phyloP scores from a whole-genome alignment of 2,329 filamentous ascomycete species.

The Leptographium procerum region DNA sequence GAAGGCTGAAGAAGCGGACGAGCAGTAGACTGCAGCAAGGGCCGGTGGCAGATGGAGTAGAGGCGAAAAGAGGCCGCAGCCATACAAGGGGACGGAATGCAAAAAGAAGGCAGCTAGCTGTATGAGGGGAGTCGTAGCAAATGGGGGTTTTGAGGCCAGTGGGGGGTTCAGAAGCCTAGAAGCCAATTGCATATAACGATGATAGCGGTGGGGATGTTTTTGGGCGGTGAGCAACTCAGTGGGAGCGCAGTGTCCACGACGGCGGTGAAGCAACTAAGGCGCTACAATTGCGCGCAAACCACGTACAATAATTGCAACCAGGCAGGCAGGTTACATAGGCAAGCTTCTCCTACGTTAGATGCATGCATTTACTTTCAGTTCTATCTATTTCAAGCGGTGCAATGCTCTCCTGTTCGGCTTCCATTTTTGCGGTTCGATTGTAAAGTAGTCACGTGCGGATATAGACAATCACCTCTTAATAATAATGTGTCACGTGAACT shows the following conservation, averaged over 20 bases:
- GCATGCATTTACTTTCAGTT: no score
- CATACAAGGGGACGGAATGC: not conserved
- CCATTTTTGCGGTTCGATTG: no score
- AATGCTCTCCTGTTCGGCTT: no score
- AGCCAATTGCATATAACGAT: not conserved
- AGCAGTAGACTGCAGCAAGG: not conserved
- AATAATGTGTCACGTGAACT: slow-evolving; percentile 40
- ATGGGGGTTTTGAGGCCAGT: not conserved
- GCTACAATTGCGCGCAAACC: not conserved
- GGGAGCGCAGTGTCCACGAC: not conserved
- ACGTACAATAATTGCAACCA: not conserved
- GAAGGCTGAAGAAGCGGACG: not conserved
- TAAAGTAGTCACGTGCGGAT: no score
- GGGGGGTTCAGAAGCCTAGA: not conserved
- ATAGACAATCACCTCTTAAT: no score
- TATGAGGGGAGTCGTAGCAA: not conserved
- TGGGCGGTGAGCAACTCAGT: not conserved
- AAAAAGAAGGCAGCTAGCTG: no score
- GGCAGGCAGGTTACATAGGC: no score
- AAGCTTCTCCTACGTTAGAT: no score
- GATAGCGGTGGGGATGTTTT: not conserved
- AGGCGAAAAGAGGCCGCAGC: not conserved
- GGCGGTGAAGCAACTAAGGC: not conserved
- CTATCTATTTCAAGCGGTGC: no score
- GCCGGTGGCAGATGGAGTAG: not conserved